Percentiles rank a stretch among this genome's conserved stretches.
These are phyloP conservation scores for Massariosphaeria phaeospora DNA, from an alignment of 495 filamentous ascomycete species.

Conservation along the genomic window DNA sequence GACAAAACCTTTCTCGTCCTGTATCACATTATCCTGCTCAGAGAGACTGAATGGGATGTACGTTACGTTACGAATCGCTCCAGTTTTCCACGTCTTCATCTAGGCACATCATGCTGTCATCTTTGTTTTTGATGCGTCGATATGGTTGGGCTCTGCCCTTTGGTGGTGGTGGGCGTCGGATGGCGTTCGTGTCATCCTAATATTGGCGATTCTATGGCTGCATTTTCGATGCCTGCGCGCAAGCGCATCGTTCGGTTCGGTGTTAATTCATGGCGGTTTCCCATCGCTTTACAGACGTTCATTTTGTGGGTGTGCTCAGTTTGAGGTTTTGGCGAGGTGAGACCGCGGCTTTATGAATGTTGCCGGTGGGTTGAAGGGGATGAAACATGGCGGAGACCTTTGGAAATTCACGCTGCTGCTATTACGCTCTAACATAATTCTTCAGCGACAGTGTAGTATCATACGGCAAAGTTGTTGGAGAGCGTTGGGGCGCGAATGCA, in stretches of 20 bases:
- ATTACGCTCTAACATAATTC: no score
- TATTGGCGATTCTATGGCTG: not conserved
- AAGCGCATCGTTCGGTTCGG: no score
- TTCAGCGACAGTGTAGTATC: no score
- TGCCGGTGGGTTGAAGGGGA: not conserved
- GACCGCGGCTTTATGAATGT: not conserved
- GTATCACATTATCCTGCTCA: not conserved
- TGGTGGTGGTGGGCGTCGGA: not conserved
- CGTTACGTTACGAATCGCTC: not conserved
- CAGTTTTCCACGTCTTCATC: not conserved
- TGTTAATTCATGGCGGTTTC: no score
- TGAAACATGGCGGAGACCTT: constrained; percentile 3
- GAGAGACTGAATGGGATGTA: constrained; percentile 1
- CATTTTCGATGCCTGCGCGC: no score
- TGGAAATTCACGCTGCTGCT: no score
- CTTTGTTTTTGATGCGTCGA: not conserved
- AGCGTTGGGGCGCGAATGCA: no score
- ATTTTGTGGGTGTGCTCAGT: not conserved
- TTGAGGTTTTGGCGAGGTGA: constrained; percentile 1
- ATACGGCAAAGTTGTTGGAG: no score
- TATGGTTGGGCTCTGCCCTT: not conserved
- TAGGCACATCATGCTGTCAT: not conserved
- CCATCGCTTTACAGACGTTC: not conserved
- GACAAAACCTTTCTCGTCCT: not conserved
- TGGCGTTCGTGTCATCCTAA: constrained; percentile 13